A percentile compares a stretch with the other conserved stretches of the same genome.
Conservation (phyloP, 2,329 filamentous ascomycete genomes). For the Volutella citrinella region DNA sequence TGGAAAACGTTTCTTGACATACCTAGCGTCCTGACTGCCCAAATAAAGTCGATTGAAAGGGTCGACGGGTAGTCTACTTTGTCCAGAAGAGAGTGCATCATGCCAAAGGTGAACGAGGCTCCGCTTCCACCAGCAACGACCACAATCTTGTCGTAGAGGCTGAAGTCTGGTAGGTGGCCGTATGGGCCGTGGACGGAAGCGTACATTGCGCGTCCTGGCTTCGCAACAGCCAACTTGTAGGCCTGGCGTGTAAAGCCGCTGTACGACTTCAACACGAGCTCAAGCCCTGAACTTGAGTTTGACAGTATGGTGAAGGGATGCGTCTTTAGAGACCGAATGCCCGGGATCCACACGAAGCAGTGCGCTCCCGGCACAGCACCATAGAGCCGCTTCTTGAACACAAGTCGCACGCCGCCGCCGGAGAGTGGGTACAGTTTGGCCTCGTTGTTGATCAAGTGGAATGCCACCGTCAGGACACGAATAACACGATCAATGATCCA, state of each 20-base stretch:
- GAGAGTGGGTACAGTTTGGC: slow-evolving; percentile 42
- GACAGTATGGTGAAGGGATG: slow-evolving; percentile 56
- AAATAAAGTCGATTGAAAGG: slow-evolving; percentile 11
- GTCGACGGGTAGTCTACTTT: neutral
- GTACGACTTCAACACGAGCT: slow-evolving; percentile 49
- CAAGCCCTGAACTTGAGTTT: slow-evolving; percentile 36
- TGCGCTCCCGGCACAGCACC: slow-evolving; percentile 34
- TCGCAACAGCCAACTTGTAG: slow-evolving; percentile 39
- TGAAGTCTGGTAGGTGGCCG: slow-evolving; percentile 47
- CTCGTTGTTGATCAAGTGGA: slow-evolving; percentile 7
- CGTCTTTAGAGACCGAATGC: slow-evolving; percentile 47
- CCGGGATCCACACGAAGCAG: slow-evolving; percentile 55
- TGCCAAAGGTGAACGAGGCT: slow-evolving; percentile 21
- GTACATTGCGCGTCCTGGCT: slow-evolving; percentile 40
- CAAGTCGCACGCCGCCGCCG: slow-evolving; percentile 41
- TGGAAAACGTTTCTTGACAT: too few species aligned
- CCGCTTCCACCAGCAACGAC: slow-evolving; percentile 24
- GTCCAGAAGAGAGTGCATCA: slow-evolving; percentile 9
- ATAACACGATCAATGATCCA: slow-evolving; percentile 45
- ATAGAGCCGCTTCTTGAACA: slow-evolving; percentile 40
- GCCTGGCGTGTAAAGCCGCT: slow-evolving; percentile 52
- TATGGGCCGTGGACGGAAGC: slow-evolving; percentile 55
- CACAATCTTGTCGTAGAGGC: slow-evolving; percentile 19
- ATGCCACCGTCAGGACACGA: slow-evolving; percentile 18
- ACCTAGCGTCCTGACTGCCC: slow-evolving; percentile 13